Base-by-base conservation (phyloP, 305 asterid genomes). In the Striga hermonthica region DNA sequence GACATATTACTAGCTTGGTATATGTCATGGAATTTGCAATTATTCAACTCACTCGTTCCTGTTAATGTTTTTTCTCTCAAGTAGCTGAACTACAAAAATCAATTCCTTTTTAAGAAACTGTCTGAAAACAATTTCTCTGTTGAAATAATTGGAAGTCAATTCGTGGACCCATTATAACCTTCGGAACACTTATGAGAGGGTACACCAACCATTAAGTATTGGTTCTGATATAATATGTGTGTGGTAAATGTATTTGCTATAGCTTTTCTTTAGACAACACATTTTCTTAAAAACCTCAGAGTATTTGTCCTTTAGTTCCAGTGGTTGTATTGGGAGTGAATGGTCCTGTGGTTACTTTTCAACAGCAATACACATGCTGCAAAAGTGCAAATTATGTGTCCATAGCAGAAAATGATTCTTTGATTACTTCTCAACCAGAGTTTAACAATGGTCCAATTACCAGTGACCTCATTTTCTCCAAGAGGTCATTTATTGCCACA, bases 1-100 rank as follows among this genome's bases (percentile, higher is more conserved):
- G 71, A 50, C 72, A 64, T 65, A 36, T 53, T 62, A 8, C 57
- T 73, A 34, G 12, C 60, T 31, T 31, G 64, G 41, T 47, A 16
- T 22, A 57, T 53, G 60, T 65, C 53, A 2, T 64, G 40, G 45
- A 66, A 66, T 41, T 50, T 15, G 39, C 38, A 48, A 37, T 54
- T 52, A 56, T 61, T 45, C 31, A 22, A 22, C 49, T 49, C 34
- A 62, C 56, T 40, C 39, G 8, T 12, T 47, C 65, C 5, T 60
- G 15, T 39, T 57, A 16, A n/a, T 10, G 35, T 63, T 31, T 35
- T 52, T 70, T 55, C 53, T 16, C 54, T 47, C 58, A 38, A 37
- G 41, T 45, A 47, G 34, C 47, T 56, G 64, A 35, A 45, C 57
- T 68, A 40, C 40, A 49, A 5, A 11, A 62, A 40, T 57, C 48